Percentiles rank a stretch among this genome's conserved stretches.
These are phyloP conservation scores for Pezicula rhizophila DNA, from an alignment of 2,329 filamentous ascomycete species.

Conservation along the genomic window DNA sequence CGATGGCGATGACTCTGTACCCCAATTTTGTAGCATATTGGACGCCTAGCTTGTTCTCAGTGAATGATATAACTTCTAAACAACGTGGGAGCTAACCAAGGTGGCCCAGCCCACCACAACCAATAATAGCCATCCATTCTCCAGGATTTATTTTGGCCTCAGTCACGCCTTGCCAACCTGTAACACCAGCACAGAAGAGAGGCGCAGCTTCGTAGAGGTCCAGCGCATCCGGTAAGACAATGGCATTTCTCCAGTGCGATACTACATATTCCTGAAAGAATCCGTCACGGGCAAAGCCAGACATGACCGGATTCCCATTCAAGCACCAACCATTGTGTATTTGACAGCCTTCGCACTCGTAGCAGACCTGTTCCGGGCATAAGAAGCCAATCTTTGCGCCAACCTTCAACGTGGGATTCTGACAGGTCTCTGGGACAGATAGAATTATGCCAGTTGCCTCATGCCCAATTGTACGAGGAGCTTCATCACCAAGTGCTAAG, in stretches of 20 bases:
- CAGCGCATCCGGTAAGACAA: constrained; percentile 31
- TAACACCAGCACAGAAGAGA: constrained; percentile 45
- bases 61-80: neutral
- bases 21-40: constrained; percentile 16
- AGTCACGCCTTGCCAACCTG: constrained; percentile 18
- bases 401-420: constrained; percentile 6
- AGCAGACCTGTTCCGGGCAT: constrained; percentile 7
- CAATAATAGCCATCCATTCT: constrained; percentile 16
- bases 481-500: constrained; percentile 3
- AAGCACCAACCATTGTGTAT: constrained; percentile 36
- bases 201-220: constrained; percentile 33
- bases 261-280: constrained; percentile 42
- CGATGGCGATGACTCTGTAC: constrained; percentile 15
- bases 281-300: constrained; percentile 37
- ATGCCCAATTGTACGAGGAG: constrained; percentile 12
- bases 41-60: constrained; percentile 6
- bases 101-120: constrained; percentile 16
- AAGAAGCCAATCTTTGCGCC: constrained; percentile 11
- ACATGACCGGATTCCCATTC: constrained; percentile 32
- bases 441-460: constrained; percentile 13
- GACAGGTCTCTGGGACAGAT: constrained; percentile 6
- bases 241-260: constrained; percentile 38
- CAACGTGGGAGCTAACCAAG: constrained; percentile 6
- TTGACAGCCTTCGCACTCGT: constrained; percentile 37
- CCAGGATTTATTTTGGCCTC: constrained; percentile 8